These are phyloP conservation scores for Lithospermum erythrorhizon DNA, from an alignment of 257 asterid species.

Conservation along the genomic window DNA sequence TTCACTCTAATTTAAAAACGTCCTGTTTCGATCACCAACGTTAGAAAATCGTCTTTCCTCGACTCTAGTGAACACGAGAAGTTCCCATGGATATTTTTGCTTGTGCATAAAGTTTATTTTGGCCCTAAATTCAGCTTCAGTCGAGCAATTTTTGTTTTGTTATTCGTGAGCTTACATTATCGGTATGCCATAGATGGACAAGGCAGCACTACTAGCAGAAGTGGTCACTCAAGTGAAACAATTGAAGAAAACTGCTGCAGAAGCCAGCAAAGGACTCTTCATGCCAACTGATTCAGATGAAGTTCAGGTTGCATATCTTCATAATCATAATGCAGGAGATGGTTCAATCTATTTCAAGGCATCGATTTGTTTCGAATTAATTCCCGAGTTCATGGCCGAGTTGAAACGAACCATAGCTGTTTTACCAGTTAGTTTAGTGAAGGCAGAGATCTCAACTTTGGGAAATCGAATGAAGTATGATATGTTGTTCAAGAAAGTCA, in stretches of 20 bases:
- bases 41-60: no score
- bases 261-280: constrained; percentile 40
- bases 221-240: constrained; percentile 59
- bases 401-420: constrained; percentile 27
- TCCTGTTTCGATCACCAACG: no score
- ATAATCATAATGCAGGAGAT: constrained; percentile 15
- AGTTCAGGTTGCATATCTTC: constrained; percentile 41
- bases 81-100: no score
- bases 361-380: constrained; percentile 64
- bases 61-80: no score
- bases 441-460: constrained; percentile 59
- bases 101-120: no score
- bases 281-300: constrained; percentile 75
- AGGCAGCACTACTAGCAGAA: constrained; percentile 71
- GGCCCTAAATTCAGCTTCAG: no score
- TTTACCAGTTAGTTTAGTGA: constrained; percentile 30
- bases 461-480: constrained; percentile 51
- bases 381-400: constrained; percentile 47
- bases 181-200: constrained; percentile 50
- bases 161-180: neutral
- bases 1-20: no score
- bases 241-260: constrained; percentile 36
- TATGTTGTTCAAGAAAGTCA: constrained; percentile 25
- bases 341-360: constrained; percentile 41
- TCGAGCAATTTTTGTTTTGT: no score